Evolutionary conservation across 768 basidiomycete species (phyloP).

Genomic region (Trametopsis cervina): DNA sequence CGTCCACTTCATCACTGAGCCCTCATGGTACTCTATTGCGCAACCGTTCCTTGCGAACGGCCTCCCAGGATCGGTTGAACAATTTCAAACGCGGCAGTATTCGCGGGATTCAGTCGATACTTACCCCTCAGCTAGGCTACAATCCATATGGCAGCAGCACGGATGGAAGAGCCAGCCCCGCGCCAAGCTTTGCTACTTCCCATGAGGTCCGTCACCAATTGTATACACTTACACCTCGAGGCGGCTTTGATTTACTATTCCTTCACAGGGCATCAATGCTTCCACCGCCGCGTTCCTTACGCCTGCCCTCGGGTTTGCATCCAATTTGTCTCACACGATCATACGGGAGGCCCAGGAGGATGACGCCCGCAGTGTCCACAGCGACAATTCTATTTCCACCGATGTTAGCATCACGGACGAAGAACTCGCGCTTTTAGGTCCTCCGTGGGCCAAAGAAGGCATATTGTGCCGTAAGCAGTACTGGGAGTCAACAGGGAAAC

Average conservation of each 20-base stretch:
- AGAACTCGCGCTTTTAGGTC: slow-evolving; percentile 88
- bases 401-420: slow-evolving; percentile 89
- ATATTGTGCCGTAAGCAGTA: slow-evolving; percentile 93
- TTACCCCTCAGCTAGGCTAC: slow-evolving; percentile 52
- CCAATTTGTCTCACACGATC: slow-evolving; percentile 92
- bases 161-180: slow-evolving; percentile 89
- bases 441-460: slow-evolving; percentile 99
- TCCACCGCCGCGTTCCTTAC: slow-evolving; percentile 67
- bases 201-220: slow-evolving; percentile 70
- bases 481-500: slow-evolving; percentile 78
- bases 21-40: slow-evolving; percentile 46
- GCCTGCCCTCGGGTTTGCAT: slow-evolving; percentile 92
- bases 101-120: slow-evolving; percentile 76
- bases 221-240: no score
- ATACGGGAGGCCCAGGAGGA: slow-evolving; percentile 92
- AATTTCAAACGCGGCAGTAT: slow-evolving; percentile 89
- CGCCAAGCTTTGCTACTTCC: slow-evolving; percentile 89
- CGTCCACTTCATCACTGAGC: slow-evolving; percentile 50
- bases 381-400: slow-evolving; percentile 58
- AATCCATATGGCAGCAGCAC: slow-evolving; percentile 84
- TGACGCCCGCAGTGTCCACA: slow-evolving; percentile 70
- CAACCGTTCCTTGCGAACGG: slow-evolving; percentile 61
- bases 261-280: slow-evolving; percentile 48
- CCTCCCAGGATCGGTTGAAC: slow-evolving; percentile 61
- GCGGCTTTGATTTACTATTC: no score